These are phyloP conservation scores for Dioscorea cayenensis DNA, from an alignment of 116 monocot species.

Conservation along the genomic window DNA sequence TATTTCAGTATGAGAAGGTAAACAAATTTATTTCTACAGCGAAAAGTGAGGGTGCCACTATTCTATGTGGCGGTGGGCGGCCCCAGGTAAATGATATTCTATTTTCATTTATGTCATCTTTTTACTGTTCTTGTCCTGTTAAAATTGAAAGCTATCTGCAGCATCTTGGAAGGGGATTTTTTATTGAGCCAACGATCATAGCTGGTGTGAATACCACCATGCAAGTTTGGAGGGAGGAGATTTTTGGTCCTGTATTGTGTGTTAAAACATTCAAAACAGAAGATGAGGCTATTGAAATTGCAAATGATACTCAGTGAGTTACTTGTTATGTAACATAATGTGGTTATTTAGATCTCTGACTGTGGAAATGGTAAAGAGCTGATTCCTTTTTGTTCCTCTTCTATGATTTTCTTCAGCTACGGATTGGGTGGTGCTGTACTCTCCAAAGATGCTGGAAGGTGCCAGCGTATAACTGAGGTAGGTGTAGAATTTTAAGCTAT, in stretches of 20 bases:
- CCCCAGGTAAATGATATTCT: slow-evolving; percentile 46
- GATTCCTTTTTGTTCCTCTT: neutral
- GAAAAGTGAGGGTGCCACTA: slow-evolving; percentile 81
- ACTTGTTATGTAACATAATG: neutral
- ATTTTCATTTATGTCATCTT: neutral
- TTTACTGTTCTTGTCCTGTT: neutral
- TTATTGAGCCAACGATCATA: slow-evolving; percentile 82
- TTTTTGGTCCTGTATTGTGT: slow-evolving; percentile 96
- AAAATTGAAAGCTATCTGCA: slow-evolving; percentile 12
- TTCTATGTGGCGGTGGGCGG: slow-evolving; percentile 73
- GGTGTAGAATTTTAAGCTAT: neutral
- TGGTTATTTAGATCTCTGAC: neutral
- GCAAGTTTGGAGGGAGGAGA: slow-evolving; percentile 99
- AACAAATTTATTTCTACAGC: slow-evolving; percentile 83
- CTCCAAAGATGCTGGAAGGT: slow-evolving; percentile 75
- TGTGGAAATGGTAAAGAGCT: neutral
- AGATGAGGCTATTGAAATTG: slow-evolving; percentile 94
- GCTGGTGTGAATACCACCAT: slow-evolving; percentile 68
- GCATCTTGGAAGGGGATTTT: slow-evolving; percentile 85
- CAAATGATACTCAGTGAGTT: slow-evolving; percentile 83
- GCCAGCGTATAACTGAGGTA: slow-evolving; percentile 86
- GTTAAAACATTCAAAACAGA: slow-evolving; percentile 82
- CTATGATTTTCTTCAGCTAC: slow-evolving; percentile 39
- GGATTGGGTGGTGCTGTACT: slow-evolving; percentile 92
- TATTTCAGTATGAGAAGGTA: slow-evolving; percentile 86